Evolutionary conservation across 2,329 filamentous ascomycete species (phyloP).

Genomic region (Monilinia laxa): DNA sequence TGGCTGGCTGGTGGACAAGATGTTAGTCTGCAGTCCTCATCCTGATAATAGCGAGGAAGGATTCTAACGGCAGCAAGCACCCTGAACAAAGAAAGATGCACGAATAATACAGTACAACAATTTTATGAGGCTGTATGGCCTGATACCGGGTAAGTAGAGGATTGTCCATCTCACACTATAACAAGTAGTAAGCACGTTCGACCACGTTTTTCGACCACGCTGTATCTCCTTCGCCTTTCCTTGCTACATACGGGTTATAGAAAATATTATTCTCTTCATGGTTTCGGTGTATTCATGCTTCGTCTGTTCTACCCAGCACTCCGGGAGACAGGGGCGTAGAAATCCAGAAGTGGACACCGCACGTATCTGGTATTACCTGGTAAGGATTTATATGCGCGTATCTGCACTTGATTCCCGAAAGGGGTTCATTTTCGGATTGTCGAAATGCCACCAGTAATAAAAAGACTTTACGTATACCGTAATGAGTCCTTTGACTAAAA

Average conservation of each 20-base stretch:
- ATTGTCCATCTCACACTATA: background rate
- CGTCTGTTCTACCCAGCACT: constrained; percentile 9
- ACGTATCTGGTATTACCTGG: background rate
- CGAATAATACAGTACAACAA: background rate
- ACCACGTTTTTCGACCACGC: background rate
- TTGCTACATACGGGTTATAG: background rate
- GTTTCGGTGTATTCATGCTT: background rate
- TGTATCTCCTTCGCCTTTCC: background rate
- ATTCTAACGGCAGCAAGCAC: background rate
- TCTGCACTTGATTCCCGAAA: constrained; percentile 18
- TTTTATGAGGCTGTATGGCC: background rate
- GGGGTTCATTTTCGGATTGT: constrained; percentile 11
- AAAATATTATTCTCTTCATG: background rate
- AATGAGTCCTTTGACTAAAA: background rate
- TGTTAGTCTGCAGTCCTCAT: constrained; percentile 8
- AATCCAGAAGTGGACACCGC: constrained; percentile 23
- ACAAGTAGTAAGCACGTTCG: background rate
- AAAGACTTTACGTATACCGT: background rate
- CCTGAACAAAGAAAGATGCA: background rate
- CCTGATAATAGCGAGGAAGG: background rate
- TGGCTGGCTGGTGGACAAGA: background rate
- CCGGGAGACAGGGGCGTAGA: constrained; percentile 16
- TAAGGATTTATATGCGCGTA: constrained; percentile 11
- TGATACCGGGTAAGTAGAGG: background rate
- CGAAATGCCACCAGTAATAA: constrained; percentile 15